Evolutionary conservation across 331 rosid species (phyloP), one percentile per base, ranked within the genome.

Genomic region (Quercus lobata): DNA sequence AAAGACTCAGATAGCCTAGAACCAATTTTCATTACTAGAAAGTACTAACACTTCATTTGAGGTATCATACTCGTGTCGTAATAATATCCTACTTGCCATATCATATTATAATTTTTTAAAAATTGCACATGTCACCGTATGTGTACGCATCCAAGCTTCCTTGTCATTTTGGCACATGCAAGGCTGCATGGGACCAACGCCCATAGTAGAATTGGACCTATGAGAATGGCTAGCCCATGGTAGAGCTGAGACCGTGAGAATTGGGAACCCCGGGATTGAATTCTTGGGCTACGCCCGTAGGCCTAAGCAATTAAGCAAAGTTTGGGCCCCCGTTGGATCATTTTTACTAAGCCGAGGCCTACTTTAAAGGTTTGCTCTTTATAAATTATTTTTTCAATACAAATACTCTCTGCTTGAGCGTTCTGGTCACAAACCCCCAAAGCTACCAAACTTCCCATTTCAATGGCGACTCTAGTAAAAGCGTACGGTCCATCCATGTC

Each of bases 401-500:
- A 7, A 37, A 37, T 7, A 37, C 10, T 37, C 10, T 37, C 11
- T 7, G 11, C 46, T 37, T 37, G 8, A 0, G 46, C 46, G 3
- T 37, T 37, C 11, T 8, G 84, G 79, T 37, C 46, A 0, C 46
- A 37, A 37, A 7, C 46, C 46, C 44, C 46, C 46, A 37, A 37
- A 37, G 3, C 46, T 7, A 37, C 46, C 10, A 7, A 37, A 37
- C 10, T 37, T 65, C 49, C 11, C 19, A n/a, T 27, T 6, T 63
- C 10, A 46, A 90, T 93, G 98, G 89, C 89, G 17, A 74, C 85
- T 44, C 77, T 88, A 0, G 97, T 88, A 75, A 89, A 85, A 76
- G 92, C 92, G 86, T 94, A 87, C 89, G 98, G 98, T 60, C 94
- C 97, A 29, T 68, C 91, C 55, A 12, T 86, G 19, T 92, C 97